phyloP scores from a whole-genome alignment of 1,284 basidiomycete species.

The Ceratobasidium sp. region DNA sequence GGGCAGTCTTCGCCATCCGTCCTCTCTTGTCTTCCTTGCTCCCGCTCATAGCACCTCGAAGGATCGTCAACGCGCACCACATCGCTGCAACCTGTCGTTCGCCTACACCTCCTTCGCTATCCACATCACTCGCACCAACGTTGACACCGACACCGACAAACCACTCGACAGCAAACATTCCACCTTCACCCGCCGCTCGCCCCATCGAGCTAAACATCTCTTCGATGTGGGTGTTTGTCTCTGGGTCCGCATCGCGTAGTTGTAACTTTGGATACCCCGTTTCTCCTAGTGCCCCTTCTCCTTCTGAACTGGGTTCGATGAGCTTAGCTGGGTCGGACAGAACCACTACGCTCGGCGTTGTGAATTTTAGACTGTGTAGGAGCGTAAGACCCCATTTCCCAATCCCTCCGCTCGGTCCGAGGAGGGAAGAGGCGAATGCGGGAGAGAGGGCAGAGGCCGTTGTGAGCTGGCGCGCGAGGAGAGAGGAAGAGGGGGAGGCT shows the following conservation, averaged over 20 bases:
- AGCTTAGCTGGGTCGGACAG: conserved; percentile 51
- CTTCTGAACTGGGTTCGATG: conserved; percentile 25
- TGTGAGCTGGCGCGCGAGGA: conserved; percentile 46
- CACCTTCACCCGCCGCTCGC: conserved; percentile 65
- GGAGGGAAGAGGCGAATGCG: conserved; percentile 67
- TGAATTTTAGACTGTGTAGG: conserved; percentile 76
- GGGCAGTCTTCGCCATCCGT: conserved; percentile 68
- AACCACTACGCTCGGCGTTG: conserved; percentile 54
- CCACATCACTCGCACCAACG: conserved; percentile 52
- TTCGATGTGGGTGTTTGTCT: conserved; percentile 63
- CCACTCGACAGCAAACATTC: conserved; percentile 81
- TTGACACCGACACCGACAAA: conserved; percentile 61
- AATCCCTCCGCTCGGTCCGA: conserved; percentile 81
- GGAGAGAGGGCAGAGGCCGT: conserved; percentile 49
- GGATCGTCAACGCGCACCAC: conserved; percentile 78
- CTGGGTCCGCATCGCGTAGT: conserved; percentile 53
- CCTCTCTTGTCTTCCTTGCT: neutral
- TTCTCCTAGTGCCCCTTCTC: neutral
- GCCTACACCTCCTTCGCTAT: conserved; percentile 55
- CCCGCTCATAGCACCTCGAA: conserved; percentile 66
- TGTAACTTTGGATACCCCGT: conserved; percentile 51
- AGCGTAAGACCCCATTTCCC: conserved; percentile 89
- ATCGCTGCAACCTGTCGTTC: conserved; percentile 67
- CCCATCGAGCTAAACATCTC: conserved; percentile 78
- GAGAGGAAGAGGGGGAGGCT: conserved; percentile 65